Percentiles rank a stretch among this genome's conserved stretches.
Conservation (phyloP, 108 stramenopile genomes). For the Thalassiosira profunda region DNA sequence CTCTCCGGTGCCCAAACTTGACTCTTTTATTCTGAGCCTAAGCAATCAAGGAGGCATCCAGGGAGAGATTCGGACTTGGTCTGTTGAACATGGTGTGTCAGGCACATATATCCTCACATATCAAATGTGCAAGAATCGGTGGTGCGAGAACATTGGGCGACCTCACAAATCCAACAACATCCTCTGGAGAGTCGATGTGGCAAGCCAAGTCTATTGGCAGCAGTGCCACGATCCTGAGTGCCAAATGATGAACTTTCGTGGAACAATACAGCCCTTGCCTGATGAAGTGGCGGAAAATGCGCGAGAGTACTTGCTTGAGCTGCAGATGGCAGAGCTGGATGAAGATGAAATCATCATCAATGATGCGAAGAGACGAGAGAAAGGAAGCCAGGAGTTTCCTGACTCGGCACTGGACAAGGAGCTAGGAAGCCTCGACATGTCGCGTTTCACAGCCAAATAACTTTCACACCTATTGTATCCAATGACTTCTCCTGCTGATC, state of each 20-base stretch:
- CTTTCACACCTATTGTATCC: no score
- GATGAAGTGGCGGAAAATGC: constrained; percentile 45
- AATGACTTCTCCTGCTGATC: no score
- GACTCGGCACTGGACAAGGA: constrained; percentile 10
- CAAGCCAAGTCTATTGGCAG: constrained; percentile 57
- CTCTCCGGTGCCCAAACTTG: constrained; percentile 73
- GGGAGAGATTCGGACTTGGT: constrained; percentile 88
- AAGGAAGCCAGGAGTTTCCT: not conserved
- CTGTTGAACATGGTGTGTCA: constrained; percentile 43
- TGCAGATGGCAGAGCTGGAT: constrained; percentile 39
- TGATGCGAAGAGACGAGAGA: not conserved
- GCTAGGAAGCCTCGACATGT: not conserved
- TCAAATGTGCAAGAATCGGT: constrained; percentile 84
- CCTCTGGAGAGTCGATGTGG: constrained; percentile 82
- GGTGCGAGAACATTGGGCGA: constrained; percentile 52
- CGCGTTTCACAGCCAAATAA: not conserved
- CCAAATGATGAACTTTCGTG: constrained; percentile 43
- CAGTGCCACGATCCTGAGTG: constrained; percentile 87
- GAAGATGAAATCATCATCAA: constrained; percentile 11
- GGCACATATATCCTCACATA: constrained; percentile 57
- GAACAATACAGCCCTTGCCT: constrained; percentile 38
- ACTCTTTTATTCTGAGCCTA: constrained; percentile 53
- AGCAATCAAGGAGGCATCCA: constrained; percentile 69
- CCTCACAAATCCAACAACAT: constrained; percentile 76
- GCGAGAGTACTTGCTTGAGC: constrained; percentile 48